Evolutionary conservation across 768 basidiomycete species (phyloP).

Genomic region (Lentinula boryana): DNA sequence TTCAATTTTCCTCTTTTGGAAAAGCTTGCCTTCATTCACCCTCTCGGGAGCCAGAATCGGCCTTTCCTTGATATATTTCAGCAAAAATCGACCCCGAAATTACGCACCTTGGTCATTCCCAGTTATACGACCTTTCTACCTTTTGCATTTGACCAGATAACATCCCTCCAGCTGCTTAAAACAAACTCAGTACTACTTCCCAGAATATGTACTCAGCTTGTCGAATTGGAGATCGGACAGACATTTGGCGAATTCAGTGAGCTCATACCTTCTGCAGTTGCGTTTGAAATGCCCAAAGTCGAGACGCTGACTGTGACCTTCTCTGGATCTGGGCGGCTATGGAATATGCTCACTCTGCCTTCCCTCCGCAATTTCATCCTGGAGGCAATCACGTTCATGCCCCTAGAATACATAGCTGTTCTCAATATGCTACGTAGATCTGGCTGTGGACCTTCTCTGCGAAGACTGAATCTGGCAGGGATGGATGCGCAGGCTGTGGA

Average conservation of each 20-base stretch:
- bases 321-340: background rate
- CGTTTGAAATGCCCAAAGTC: background rate
- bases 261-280: background rate
- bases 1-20: background rate
- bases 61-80: background rate
- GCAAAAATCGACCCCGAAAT: background rate
- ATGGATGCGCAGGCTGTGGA: background rate
- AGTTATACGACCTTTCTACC: background rate
- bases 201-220: background rate
- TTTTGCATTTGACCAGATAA: background rate
- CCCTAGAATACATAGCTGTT: background rate
- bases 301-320: background rate
- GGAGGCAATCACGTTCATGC: background rate
- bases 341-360: background rate
- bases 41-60: background rate
- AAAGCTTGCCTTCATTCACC: background rate
- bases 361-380: background rate
- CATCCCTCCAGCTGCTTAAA: background rate
- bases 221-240: background rate
- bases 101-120: background rate
- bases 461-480: background rate
- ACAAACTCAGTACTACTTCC: background rate
- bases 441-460: background rate
- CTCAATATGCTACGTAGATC: background rate
- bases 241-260: background rate